These are phyloP conservation scores for Rosa rugosa DNA, from an alignment of 306 rosid species.

Conservation along the genomic window DNA sequence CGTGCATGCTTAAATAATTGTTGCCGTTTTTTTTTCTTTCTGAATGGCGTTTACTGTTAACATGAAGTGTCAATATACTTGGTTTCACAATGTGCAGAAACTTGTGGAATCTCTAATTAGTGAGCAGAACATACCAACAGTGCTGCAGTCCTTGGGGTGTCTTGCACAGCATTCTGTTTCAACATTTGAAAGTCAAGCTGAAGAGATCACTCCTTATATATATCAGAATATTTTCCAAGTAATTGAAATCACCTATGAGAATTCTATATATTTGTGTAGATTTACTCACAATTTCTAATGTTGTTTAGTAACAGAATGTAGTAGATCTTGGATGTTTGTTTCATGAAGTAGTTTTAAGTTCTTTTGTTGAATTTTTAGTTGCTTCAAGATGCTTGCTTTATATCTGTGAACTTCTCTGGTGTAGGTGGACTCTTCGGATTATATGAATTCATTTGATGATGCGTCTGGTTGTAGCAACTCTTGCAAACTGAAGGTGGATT, in stretches of 20 bases:
- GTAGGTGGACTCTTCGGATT: conserved; percentile 57
- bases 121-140: conserved; percentile 65
- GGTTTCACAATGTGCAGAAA: conserved; percentile 41
- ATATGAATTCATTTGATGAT: conserved; percentile 28
- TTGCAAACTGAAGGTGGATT: conserved; percentile 75
- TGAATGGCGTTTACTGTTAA: neutral
- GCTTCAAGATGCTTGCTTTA: conserved; percentile 19
- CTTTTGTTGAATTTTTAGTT: conserved; percentile 15
- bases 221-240: conserved; percentile 68
- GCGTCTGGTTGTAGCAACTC: conserved; percentile 39
- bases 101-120: conserved; percentile 54
- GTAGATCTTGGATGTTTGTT: neutral
- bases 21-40: too few species aligned
- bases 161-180: conserved; percentile 67
- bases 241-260: conserved; percentile 23
- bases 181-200: conserved; percentile 58
- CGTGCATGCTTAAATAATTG: neutral
- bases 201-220: conserved; percentile 58
- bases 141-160: conserved; percentile 90
- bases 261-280: conserved; percentile 8
- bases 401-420: conserved; percentile 25
- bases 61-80: conserved; percentile 12
- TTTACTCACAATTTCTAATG: conserved; percentile 18
- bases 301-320: conserved; percentile 22
- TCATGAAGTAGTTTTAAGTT: neutral